phyloP scores from a whole-genome alignment of 202 grass and related monocot genomes.

The Carex sylvatica region DNA sequence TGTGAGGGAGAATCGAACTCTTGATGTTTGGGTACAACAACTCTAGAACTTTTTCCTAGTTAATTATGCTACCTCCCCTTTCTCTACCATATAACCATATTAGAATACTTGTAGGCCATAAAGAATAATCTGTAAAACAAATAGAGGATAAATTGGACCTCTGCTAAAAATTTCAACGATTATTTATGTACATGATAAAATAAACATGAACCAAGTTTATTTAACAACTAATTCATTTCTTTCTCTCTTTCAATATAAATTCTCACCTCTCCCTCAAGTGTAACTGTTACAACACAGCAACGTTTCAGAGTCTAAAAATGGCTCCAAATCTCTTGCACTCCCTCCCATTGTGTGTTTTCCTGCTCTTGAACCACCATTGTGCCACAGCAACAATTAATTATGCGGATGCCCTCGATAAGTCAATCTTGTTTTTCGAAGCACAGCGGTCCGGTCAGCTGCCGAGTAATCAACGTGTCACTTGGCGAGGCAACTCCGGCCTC shows the following conservation, averaged over 20 bases:
- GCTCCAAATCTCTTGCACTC: not conserved
- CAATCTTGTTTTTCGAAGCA: conserved; percentile 74
- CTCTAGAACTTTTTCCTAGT: too few relatives aligned
- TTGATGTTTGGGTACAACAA: too few relatives aligned
- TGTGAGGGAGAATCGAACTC: too few relatives aligned
- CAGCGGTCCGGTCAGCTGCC: conserved; percentile 74
- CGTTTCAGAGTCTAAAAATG: not conserved
- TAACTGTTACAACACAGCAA: not conserved
- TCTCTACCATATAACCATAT: too few relatives aligned
- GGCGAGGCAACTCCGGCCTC: conserved; percentile 67
- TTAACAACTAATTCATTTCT: not conserved
- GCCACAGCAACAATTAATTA: conserved; percentile 45
- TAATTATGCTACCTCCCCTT: too few relatives aligned
- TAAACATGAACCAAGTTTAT: not conserved
- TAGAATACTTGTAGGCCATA: too few relatives aligned
- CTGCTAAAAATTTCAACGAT: not conserved
- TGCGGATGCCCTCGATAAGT: conserved; percentile 66
- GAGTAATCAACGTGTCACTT: conserved; percentile 39
- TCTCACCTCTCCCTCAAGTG: not conserved
- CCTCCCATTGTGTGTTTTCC: not conserved
- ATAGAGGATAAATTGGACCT: not conserved
- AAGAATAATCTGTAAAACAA: too few relatives aligned
- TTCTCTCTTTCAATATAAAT: not conserved
- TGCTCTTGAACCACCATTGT: conserved; percentile 5
- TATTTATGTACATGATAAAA: not conserved